These are phyloP conservation scores for Corchorus capsularis DNA, from an alignment of 345 rosid genomes.

Conservation along the genomic window DNA sequence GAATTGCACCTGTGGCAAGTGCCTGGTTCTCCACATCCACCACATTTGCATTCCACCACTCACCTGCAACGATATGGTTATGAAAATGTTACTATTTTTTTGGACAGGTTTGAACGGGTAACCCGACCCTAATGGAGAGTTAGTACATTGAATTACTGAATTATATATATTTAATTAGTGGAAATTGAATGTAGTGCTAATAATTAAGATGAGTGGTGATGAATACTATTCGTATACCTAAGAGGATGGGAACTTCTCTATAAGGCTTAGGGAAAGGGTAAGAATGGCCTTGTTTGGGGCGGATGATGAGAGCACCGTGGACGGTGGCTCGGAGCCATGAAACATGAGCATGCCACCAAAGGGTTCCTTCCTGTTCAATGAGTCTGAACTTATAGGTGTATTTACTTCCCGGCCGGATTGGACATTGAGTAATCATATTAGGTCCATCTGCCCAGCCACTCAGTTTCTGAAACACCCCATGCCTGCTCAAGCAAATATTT, in stretches of 20 bases:
- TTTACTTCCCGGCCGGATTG: constrained; percentile 61
- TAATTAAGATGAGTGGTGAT: too few relatives aligned
- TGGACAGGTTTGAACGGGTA: too few relatives aligned
- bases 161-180: too few relatives aligned
- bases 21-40: constrained; percentile 60
- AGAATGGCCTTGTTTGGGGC: constrained; percentile 54
- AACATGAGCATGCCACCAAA: constrained; percentile 95
- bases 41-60: constrained; percentile 89
- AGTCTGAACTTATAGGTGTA: constrained; percentile 68
- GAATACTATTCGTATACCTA: constrained; percentile 46
- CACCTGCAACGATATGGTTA: constrained; percentile 45
- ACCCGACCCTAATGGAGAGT: too few relatives aligned
- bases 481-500: constrained; percentile 55
- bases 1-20: constrained; percentile 53
- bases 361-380: constrained; percentile 77
- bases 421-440: constrained; percentile 73
- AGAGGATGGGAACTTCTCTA: constrained; percentile 68
- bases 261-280: constrained; percentile 85
- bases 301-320: constrained; percentile 79
- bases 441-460: constrained; percentile 95
- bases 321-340: constrained; percentile 80
- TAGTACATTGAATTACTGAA: too few relatives aligned
- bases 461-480: constrained; percentile 66
- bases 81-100: too few relatives aligned
- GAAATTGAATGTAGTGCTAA: too few relatives aligned